Evolutionary conservation across 148 eudicot genomes (phyloP).

Genomic region (Chenopodium formosanum): DNA sequence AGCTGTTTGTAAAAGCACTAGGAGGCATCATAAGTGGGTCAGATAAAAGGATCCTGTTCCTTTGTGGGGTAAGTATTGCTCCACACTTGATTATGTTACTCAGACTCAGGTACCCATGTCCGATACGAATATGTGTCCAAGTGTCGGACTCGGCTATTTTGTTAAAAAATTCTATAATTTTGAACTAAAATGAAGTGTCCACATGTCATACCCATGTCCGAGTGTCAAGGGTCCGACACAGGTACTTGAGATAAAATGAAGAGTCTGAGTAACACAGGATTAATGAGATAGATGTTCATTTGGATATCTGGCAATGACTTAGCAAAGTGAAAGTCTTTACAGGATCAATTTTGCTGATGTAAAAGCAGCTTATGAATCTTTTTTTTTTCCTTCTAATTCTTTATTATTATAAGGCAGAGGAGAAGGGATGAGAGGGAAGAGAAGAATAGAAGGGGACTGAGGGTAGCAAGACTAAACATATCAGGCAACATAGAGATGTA

Average conservation of each 20-base stretch:
- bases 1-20: conserved; percentile 74
- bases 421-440: neutral
- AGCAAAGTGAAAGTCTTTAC: too few species aligned
- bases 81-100: neutral
- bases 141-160: too few species aligned
- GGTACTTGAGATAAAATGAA: too few species aligned
- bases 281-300: neutral
- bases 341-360: neutral
- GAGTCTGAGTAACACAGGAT: too few species aligned
- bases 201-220: too few species aligned
- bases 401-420: neutral
- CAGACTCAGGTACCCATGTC: too few species aligned
- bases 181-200: too few species aligned
- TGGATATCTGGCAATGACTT: neutral
- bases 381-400: neutral
- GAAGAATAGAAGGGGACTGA: neutral
- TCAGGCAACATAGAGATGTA: neutral
- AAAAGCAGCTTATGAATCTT: neutral
- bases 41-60: conserved; percentile 67
- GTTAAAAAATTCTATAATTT: too few species aligned
- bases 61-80: conserved; percentile 81
- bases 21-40: conserved; percentile 79
- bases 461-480: neutral
- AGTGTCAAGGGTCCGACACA: too few species aligned
- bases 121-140: too few species aligned